Conservation (phyloP, 805 yeast genomes). For the Metschnikowia proteae region DNA sequence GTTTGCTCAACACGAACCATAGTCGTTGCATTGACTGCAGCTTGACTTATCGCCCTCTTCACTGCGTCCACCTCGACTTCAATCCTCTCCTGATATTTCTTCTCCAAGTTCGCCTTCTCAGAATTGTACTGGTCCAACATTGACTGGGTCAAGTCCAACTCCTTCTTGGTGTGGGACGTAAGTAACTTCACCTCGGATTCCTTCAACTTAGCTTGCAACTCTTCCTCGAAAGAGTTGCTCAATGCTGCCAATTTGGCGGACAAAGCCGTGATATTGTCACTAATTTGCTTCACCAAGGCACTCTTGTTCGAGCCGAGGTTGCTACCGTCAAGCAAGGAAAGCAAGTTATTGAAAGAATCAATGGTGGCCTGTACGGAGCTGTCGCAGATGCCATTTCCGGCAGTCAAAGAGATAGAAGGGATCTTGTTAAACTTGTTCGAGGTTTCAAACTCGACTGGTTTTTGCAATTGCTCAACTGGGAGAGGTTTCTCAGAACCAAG, state of each 20-base stretch:
- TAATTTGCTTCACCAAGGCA: conserved; percentile 29
- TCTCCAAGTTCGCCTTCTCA: conserved; percentile 59
- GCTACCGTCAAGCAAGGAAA: conserved; percentile 32
- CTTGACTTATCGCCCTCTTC: conserved; percentile 57
- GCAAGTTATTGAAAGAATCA: conserved; percentile 37
- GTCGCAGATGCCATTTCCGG: conserved; percentile 25
- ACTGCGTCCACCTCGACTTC: conserved; percentile 64
- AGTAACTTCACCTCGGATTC: conserved; percentile 38
- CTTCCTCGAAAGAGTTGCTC: conserved; percentile 35
- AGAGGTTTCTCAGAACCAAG: conserved; percentile 19
- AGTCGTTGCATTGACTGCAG: conserved; percentile 70
- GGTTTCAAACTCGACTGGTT: conserved; percentile 36
- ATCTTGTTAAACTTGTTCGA: conserved; percentile 28
- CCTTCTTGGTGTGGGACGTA: conserved; percentile 41
- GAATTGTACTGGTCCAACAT: conserved; percentile 58
- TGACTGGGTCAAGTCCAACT: conserved; percentile 54
- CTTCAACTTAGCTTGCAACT: conserved; percentile 32
- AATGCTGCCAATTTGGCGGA: conserved; percentile 31
- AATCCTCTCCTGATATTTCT: conserved; percentile 56
- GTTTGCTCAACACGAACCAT: conserved; percentile 67
- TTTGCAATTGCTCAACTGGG: conserved; percentile 42
- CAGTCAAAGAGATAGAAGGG: conserved; percentile 30
- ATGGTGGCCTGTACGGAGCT: conserved; percentile 33
- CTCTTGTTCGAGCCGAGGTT: conserved; percentile 24
- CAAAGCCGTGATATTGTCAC: conserved; percentile 30